Evolutionary conservation across 495 filamentous ascomycete genomes (phyloP), one percentile per base, ranked within the genome.

Genomic region (Lasiosphaeriaceae sp.): DNA sequence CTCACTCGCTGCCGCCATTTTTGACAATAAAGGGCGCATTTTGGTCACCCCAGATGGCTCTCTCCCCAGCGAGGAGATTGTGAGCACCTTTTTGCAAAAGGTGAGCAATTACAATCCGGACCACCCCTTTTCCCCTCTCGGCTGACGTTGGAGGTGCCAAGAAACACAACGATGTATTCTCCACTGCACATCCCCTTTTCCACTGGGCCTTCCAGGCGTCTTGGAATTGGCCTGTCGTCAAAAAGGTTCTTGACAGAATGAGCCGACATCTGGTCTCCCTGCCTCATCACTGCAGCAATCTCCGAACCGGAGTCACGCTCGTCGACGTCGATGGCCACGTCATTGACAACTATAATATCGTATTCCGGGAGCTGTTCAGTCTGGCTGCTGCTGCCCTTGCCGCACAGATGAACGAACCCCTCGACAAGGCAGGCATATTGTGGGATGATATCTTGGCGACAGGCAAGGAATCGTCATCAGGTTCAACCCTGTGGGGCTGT

Each of bases 361-460:
- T 90, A 12, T 92, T 96, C 72, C 87, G 90, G n/a, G 90, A 94
- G 55, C 77, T 89, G 6, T 96, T 96, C 71, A 96, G 90, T 60
- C 75, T 90, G 17, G 84, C 91, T 12, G 90, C 92, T 0, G 79
- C 85, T 2, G 82, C 83, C 41, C 81, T 96, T 12, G 88, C 92
- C 11, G 74, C 80, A 2, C 77, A 81, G 41, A 71, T 93, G 54
- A 76, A 86, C 58, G 74, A 81, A 31, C 74, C 81, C 2, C 67
- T 95, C 2, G 76, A 79, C 6, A 72, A 86, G 16, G 69, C 91
- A 7, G 92, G 92, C 1, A 77, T 87, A 16, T 78, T 96, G 2
- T 94, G 89, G 74, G 87, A 94, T 49, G 83, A 88, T 54, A 86
- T 96, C 29, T 68, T 95, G 34, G 71, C 77, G 12, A 94, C 90